Base-by-base conservation (phyloP, 164 flowering plant genomes). In the Vitis rupestris region DNA sequence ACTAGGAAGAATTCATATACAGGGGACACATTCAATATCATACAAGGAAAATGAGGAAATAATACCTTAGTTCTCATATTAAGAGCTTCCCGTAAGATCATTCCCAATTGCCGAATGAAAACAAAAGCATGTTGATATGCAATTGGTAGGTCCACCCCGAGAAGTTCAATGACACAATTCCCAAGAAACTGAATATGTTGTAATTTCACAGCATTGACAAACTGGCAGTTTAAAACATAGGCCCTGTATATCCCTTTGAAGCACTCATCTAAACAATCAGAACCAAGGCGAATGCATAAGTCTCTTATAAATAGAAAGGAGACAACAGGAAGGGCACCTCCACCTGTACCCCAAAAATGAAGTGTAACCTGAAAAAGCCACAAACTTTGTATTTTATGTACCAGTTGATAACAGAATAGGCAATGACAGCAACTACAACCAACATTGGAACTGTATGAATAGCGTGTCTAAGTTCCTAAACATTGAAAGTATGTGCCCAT, bases 331-430 rank as follows among this genome's bases (percentile, higher is more conserved):
- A 93, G 94, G 56, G 93, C 90, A 73, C 97, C 97, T 59, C 88
- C 89, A 16, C 97, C 97, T 29, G 97, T 88, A 53, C 99, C 93
- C 99, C 97, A 93, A 79, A 91, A 95, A 73, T 95, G 98, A 73
- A 95, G 86, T 64, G 82, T 79, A 65, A 85, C 91, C 99, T 95
- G 91, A 14, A 69, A 78, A 75, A 64, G 8, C 15, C 15, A 13
- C 61, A 59, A 14, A 11, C 10, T 63, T 63, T 63, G 65, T n/a
- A 3, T 49, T 48, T 57, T 8, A 57, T 57, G 2, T 17, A 63
- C 53, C 19, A 10, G 14, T 55, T 16, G 10, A 69, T 60, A 27
- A 58, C 64, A 17, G 30, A 61, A 61, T 27, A 23, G 50, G 29
- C 23, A 54, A 11, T 7, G 50, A 48, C 9, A 66, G 50, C 11